A percentile compares a stretch with the other conserved stretches of the same genome.
Conservation (phyloP, 768 basidiomycete species). For the Ramaria rubella region DNA sequence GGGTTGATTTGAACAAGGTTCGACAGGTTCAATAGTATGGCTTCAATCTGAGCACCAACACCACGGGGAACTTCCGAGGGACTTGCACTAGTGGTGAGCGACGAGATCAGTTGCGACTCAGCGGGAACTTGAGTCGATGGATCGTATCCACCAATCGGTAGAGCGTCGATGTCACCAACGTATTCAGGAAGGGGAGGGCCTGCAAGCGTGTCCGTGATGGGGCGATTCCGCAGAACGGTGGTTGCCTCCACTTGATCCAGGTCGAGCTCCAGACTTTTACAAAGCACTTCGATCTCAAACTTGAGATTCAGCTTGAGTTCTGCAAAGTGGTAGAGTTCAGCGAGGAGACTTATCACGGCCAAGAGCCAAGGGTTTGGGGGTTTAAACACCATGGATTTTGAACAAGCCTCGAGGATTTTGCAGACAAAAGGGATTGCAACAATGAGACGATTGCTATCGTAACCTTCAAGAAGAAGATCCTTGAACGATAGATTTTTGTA, state of each 20-base stretch:
- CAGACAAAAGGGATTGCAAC: constrained; percentile 98
- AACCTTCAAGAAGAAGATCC: constrained; percentile 93
- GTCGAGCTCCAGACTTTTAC: constrained; percentile 85
- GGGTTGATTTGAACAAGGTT: constrained; percentile 71
- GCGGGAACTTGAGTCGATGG: constrained; percentile 38
- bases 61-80: constrained; percentile 60
- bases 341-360: constrained; percentile 86
- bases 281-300: constrained; percentile 97
- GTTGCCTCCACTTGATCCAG: constrained; percentile 81
- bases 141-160: constrained; percentile 71
- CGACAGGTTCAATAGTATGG: constrained; percentile 64
- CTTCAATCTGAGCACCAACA: constrained; percentile 73
- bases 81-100: constrained; percentile 49
- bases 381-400: constrained; percentile 86
- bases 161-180: constrained; percentile 69
- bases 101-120: constrained; percentile 53
- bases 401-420: constrained; percentile 89
- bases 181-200: constrained; percentile 71
- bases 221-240: constrained; percentile 72
- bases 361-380: constrained; percentile 98
- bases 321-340: constrained; percentile 95
- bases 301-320: constrained; percentile 95
- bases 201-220: constrained; percentile 48
- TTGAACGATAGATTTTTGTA: constrained; percentile 95
- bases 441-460: constrained; percentile 82